Evolutionary conservation across 441 rosid species (phyloP), one percentile per base, ranked within the genome.

Genomic region (Populus hybrid): DNA sequence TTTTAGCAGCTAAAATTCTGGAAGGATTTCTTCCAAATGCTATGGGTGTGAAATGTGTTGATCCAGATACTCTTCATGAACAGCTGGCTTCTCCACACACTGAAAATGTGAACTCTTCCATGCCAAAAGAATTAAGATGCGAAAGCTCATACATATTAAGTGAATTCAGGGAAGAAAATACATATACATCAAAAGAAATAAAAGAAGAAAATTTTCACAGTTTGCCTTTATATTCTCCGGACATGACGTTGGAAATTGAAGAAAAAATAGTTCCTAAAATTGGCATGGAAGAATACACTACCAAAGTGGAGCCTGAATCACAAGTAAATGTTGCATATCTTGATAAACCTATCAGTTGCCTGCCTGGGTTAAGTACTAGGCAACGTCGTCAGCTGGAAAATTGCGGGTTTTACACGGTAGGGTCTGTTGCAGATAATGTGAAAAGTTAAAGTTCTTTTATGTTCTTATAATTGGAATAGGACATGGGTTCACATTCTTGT

Each of bases 401-500:
- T 34, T 88, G 86, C 73, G 99, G 98, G 77, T 92, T 97, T 87
- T 89, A 91, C 84, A 93, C 97, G 88, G 95, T 97, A 10, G 82
- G 64, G 93, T 61, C 66, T 74, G 80, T 73, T 21, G 63, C 69
- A 50, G 61, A 69, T 76, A 64, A 70, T 81, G 30, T n/a, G 12
- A 40, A 78, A 77, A 46, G 11, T 3, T 36, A 67, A 72, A 68
- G 14, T 18, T 10, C 67, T 68, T 78, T 80, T 59, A 24, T 34
- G 20, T 71, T 70, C 21, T 75, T 70, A 75, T 67, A 35, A 57
- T 67, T 57, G 46, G 36, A 79, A 72, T 67, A 82, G 63, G 77
- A 30, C 72, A 40, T 74, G 79, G 77, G 64, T 50, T 81, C 75
- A 76, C 75, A 67, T 77, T 69, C 72, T 38, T 72, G 24, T 74